Evolutionary conservation across 2,329 filamentous ascomycete genomes (phyloP).

Genomic region (Nemania abortiva): DNA sequence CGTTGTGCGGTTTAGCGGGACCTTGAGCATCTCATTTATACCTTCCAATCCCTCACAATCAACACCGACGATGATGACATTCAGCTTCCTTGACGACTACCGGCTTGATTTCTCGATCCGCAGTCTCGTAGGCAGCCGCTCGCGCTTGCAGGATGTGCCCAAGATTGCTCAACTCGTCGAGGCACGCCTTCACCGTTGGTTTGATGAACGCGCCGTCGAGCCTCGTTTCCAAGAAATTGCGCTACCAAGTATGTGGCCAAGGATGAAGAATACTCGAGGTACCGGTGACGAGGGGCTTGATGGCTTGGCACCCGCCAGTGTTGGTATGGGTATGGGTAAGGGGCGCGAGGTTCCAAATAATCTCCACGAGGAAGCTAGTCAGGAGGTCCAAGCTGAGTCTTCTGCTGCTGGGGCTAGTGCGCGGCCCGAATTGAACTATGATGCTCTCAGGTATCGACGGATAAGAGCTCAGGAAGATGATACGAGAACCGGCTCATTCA

Average conservation of each 20-base stretch:
- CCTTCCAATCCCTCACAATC: slow-evolving; percentile 77
- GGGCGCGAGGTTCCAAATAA: slow-evolving; percentile 66
- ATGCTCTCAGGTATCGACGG: slow-evolving; percentile 54
- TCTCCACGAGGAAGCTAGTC: slow-evolving; percentile 63
- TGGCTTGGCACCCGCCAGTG: slow-evolving; percentile 55
- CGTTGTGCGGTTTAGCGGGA: slow-evolving; percentile 94
- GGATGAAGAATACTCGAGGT: slow-evolving; percentile 80
- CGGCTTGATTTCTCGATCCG: slow-evolving; percentile 84
- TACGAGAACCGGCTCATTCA: slow-evolving; percentile 52
- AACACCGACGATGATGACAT: slow-evolving; percentile 88
- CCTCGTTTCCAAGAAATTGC: slow-evolving; percentile 89
- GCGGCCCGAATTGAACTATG: slow-evolving; percentile 50
- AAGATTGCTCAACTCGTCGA: slow-evolving; percentile 90
- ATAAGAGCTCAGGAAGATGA: slow-evolving; percentile 54
- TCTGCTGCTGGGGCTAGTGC: slow-evolving; percentile 44
- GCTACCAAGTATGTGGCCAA: slow-evolving; percentile 83
- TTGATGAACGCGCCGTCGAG: slow-evolving; percentile 87
- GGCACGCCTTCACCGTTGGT: slow-evolving; percentile 83
- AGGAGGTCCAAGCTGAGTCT: slow-evolving; percentile 60
- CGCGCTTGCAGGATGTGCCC: slow-evolving; percentile 83
- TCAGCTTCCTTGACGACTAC: slow-evolving; percentile 93
- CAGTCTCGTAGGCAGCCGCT: slow-evolving; percentile 83
- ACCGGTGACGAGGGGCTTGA: slow-evolving; percentile 73
- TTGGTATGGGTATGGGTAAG: slow-evolving; percentile 65
- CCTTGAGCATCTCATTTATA: slow-evolving; percentile 91